Percentiles rank a stretch among this genome's conserved stretches.
phyloP scores from a whole-genome alignment of 2,329 filamentous ascomycete species.

The Setomelanomma holmii region DNA sequence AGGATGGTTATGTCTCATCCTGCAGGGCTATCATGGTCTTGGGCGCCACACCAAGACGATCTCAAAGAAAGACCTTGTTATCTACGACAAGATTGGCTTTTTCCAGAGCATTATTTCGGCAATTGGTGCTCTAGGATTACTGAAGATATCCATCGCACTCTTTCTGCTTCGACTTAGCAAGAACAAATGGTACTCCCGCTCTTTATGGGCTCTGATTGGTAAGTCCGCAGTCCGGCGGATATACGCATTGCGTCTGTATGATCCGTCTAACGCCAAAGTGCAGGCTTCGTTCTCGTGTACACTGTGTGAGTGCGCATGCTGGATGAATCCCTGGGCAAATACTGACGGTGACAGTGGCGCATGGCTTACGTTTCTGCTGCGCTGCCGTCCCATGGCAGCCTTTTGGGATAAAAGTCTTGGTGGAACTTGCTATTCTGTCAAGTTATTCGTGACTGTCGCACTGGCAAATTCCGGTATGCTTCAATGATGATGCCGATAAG shows the following conservation, averaged over 20 bases:
- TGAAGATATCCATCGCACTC: constrained; percentile 2
- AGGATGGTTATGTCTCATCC: constrained; percentile 8
- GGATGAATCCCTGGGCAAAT: too few relatives aligned
- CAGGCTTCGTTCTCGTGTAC: not conserved
- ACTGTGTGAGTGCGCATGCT: too few relatives aligned
- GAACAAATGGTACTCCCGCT: not conserved
- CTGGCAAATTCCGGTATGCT: not conserved
- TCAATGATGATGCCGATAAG: not conserved
- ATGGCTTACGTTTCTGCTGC: not conserved
- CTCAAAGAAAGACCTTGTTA: not conserved
- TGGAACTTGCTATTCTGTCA: not conserved
- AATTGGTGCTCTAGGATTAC: not conserved
- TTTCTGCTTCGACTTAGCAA: not conserved
- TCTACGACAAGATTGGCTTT: constrained; percentile 4
- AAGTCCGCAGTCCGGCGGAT: not conserved
- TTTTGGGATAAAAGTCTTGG: not conserved
- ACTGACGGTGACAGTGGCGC: too few relatives aligned
- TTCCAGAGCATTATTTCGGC: constrained; percentile 6
- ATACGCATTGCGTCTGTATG: not conserved
- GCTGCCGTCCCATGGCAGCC: not conserved
- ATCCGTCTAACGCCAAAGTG: not conserved
- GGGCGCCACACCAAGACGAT: constrained; percentile 6
- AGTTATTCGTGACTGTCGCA: not conserved
- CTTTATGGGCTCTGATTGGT: not conserved
- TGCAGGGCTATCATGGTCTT: constrained; percentile 10